Evolutionary conservation across 345 rosid genomes (phyloP).

Genomic region (Lumnitzera littorea): DNA sequence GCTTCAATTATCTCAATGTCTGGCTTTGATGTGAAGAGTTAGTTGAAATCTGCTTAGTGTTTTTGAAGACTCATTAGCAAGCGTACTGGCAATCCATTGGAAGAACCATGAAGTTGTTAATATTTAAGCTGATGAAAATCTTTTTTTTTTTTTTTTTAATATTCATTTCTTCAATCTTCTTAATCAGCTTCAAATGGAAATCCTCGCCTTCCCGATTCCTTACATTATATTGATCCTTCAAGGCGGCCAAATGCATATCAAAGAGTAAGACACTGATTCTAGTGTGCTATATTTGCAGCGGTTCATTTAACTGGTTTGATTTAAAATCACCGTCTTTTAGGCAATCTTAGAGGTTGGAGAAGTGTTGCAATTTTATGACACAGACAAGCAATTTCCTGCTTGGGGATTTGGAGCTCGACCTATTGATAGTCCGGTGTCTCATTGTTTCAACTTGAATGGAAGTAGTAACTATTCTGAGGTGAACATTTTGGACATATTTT

Average conservation of each 20-base stretch:
- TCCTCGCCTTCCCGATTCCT: constrained; percentile 82
- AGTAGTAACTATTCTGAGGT: constrained; percentile 82
- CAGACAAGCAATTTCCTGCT: constrained; percentile 76
- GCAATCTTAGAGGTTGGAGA: constrained; percentile 85
- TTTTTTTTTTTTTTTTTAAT: no score
- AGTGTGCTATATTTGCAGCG: not conserved
- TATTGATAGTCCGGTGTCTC: constrained; percentile 90
- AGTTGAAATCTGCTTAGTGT: no score
- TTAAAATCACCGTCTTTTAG: constrained; percentile 23
- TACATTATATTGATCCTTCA: constrained; percentile 74
- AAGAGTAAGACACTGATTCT: constrained; percentile 32
- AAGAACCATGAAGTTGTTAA: no score
- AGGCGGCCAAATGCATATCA: constrained; percentile 71
- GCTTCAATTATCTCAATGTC: no score
- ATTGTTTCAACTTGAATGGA: constrained; percentile 93
- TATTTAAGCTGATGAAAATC: no score
- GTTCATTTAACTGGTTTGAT: not conserved
- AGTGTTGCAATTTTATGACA: constrained; percentile 81
- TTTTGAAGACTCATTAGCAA: no score
- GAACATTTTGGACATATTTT: constrained; percentile 5
- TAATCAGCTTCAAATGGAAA: constrained; percentile 87
- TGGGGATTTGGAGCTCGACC: constrained; percentile 99
- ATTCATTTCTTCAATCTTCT: constrained; percentile 3
- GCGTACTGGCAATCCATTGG: no score
- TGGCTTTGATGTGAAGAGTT: no score